Percentiles rank a stretch among this genome's conserved stretches.
phyloP scores from a whole-genome alignment of 441 rosid species.

The Erodium moschatum region DNA sequence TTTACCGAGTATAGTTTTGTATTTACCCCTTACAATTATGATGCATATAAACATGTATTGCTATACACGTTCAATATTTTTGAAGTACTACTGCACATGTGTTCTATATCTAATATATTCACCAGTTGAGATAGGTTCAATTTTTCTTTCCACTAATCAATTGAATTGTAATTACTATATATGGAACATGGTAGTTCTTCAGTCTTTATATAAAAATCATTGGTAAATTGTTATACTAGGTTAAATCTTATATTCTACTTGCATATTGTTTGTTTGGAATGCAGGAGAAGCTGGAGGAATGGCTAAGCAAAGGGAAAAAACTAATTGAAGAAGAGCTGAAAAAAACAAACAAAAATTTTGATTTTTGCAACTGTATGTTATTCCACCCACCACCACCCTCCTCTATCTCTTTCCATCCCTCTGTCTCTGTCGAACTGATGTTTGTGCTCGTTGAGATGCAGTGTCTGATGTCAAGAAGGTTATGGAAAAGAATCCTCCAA shows the following conservation, averaged over 20 bases:
- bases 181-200: neutral
- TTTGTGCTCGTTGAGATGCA: constrained; percentile 28
- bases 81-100: neutral
- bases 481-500: constrained; percentile 47
- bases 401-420: neutral
- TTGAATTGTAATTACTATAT: neutral
- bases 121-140: neutral
- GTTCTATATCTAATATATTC: neutral
- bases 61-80: neutral
- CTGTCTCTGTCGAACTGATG: constrained; percentile 6
- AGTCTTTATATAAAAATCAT: neutral
- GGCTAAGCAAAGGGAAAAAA: constrained; percentile 64
- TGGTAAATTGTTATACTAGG: neutral
- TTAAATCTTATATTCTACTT: neutral
- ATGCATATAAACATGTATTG: neutral
- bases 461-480: constrained; percentile 61
- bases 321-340: constrained; percentile 52
- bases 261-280: constrained; percentile 22
- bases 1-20: no score
- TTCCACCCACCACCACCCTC: neutral
- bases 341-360: constrained; percentile 36
- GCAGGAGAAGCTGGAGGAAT: constrained; percentile 88
- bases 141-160: neutral
- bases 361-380: constrained; percentile 51
- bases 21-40: neutral